Evolutionary conservation across 441 rosid species (phyloP), one percentile per base, ranked within the genome.

Genomic region (Cnidoscolus chayamansa): DNA sequence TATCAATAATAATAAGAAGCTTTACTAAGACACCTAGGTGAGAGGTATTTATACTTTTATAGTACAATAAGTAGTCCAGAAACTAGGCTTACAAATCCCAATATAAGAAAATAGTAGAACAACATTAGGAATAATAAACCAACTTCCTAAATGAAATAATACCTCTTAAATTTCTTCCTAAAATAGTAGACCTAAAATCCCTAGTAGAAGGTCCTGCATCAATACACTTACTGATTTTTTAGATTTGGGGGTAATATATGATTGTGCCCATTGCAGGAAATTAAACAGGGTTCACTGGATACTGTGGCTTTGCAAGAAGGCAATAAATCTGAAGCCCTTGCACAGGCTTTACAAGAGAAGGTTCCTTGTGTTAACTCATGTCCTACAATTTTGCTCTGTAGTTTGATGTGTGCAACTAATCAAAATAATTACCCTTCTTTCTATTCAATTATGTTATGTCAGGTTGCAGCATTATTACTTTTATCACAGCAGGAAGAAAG

Each of bases 401-500:
- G 74, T 49, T 70, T 59, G 60, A 63, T 35, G 20, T 50, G 10
- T 59, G 49, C 35, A n/a, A 40, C 54, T 70, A 58, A 55, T 35
- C 45, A 10, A 68, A 63, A 20, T 73, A 30, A 51, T 68, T 50
- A 66, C 60, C 10, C 37, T 82, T 76, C 47, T 60, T 65, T 57
- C n/a, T 45, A 55, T 67, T 74, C 49, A 66, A 45, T 57, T 59
- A 49, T 55, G 53, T 77, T 25, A 25, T 81, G 56, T 61, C 88
- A 96, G 99, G 97, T 93, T 77, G 85, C 87, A 40, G 84, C 96
- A 32, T 81, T 96, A 50, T 77, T 96, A 72, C 97, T 96, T 79
- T 70, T 96, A 76, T 93, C 99, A 9, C 98, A 96, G 83, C 91
- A 93, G 81, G 99, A 91, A 74, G 99, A 93, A 84, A 85, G 98